Base-by-base conservation (phyloP, 176 grass and related monocot genomes). In the sorghum (Sorghum bicolor) region DNA sequence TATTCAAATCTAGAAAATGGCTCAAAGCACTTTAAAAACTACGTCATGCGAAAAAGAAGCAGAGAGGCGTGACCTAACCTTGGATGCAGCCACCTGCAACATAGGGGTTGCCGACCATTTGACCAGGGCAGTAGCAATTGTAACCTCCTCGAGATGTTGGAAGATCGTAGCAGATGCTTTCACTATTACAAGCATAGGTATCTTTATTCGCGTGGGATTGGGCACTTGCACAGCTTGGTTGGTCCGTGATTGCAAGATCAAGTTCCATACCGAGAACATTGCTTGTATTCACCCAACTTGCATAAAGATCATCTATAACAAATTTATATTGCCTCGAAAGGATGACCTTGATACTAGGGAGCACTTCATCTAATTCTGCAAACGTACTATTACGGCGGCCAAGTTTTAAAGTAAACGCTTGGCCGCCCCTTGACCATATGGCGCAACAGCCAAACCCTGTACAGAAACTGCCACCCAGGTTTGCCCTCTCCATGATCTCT, bases 251-350 rank as follows among this genome's bases (percentile, higher is more conserved):
- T 25, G 57, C 57, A 11, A 26, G 25, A 0, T 5, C n/a, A 25
- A 60, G 20, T 25, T 0, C 0, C 57, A 25, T 25, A 5, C 11
- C 9, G 0, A 0, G 0, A 60, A 60, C n/a, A 25, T 26, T 60
- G 57, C 3, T 25, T 25, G n/a, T 60, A 60, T 60, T 26, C 9
- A 60, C 57, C 57, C 57, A 25, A 60, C 57, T 60, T 60, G 57
- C n/a, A 5, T 60, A 12, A 60, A 60, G n/a, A 60, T 60, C 57
- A 0, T 0, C 10, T 41, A 3, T 11, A 41, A 41, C 39, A 0
- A 41, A 41, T 0, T 11, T 10, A 57, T 57, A 57, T 7, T n/a
- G 0, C 24, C 0, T 2, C 8, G 53, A 2, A 41, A 41, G 11
- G 39, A 41, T 10, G 3, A 41, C 39, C 10, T 41, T 41, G 39